These are phyloP conservation scores for Carex littledalei DNA, from an alignment of 176 grass and related monocot genomes.

Conservation along the genomic window DNA sequence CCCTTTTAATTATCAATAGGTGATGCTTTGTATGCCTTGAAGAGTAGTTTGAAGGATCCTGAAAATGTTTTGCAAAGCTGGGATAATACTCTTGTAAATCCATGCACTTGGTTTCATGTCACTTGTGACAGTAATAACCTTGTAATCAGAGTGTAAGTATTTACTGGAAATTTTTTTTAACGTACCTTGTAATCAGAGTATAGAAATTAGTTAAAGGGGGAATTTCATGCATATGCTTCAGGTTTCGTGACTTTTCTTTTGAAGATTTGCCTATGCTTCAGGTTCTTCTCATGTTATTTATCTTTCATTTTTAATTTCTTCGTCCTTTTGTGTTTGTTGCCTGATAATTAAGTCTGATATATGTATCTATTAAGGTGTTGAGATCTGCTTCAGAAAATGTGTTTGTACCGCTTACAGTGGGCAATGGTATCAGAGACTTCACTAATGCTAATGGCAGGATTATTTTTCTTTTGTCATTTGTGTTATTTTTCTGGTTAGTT, in stretches of 20 bases:
- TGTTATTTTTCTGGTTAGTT: no score
- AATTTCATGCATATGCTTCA: no score
- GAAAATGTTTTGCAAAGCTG: constrained; percentile 65
- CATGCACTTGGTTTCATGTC: constrained; percentile 82
- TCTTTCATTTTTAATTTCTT: no score
- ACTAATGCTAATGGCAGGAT: constrained; percentile 90
- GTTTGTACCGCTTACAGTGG: constrained; percentile 98
- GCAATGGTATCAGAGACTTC: constrained; percentile 96
- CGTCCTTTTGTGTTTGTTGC: neutral
- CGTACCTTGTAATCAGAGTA: neutral
- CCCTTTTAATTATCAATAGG: no score
- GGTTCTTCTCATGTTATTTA: no score
- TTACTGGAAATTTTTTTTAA: neutral
- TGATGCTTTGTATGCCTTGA: no score
- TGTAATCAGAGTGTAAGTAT: constrained; percentile 72
- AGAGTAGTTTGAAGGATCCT: constrained; percentile 26
- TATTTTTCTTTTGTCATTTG: neutral
- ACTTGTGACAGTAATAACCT: constrained; percentile 60
- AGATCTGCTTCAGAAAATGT: constrained; percentile 80
- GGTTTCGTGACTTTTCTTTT: no score
- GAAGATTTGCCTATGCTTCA: no score
- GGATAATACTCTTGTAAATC: constrained; percentile 66
- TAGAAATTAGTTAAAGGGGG: no score
- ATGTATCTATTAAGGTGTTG: constrained; percentile 54
- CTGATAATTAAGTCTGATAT: constrained; percentile 18